A percentile compares a stretch with the other conserved stretches of the same genome.
These are phyloP conservation scores for Telopea speciosissima DNA, from an alignment of 177 flowering plant species.

Conservation along the genomic window DNA sequence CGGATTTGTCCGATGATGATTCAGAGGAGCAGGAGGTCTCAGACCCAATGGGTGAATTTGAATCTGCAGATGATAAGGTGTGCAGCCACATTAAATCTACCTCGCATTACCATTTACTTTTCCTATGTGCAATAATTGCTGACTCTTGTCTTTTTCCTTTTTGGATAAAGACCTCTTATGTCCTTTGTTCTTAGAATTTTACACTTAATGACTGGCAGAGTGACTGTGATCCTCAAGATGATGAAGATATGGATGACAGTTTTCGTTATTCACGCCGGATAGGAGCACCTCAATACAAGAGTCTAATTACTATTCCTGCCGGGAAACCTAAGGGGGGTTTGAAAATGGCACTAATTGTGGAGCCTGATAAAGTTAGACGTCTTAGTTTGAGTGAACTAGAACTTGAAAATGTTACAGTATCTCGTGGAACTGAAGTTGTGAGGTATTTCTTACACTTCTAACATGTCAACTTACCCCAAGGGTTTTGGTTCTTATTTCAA, in stretches of 20 bases:
- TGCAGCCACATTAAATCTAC: constrained; percentile 2
- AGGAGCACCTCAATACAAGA: constrained; percentile 45
- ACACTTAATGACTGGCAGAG: constrained; percentile 20
- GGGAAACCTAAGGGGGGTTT: constrained; percentile 60
- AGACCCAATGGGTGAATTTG: constrained; percentile 22
- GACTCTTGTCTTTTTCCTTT: neutral
- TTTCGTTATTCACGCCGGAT: constrained; percentile 18
- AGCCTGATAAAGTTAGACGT: constrained; percentile 47
- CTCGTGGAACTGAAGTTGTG: constrained; percentile 57
- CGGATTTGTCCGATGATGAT: constrained; percentile 38
- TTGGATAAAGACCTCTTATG: neutral
- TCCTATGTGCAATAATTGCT: no score
- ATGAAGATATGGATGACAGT: constrained; percentile 16
- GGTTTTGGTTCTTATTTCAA: neutral
- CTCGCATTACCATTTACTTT: neutral
- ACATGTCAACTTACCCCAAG: neutral
- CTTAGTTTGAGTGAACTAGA: constrained; percentile 88
- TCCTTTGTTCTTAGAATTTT: neutral
- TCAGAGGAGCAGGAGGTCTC: constrained; percentile 21
- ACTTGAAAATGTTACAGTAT: constrained; percentile 52
- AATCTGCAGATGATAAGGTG: constrained; percentile 35
- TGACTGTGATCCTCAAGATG: constrained; percentile 32
- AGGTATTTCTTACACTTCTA: constrained; percentile 34
- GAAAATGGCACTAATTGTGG: constrained; percentile 38
- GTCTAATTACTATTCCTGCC: constrained; percentile 62